These are phyloP conservation scores for Hymenoscyphus fructigenus DNA, from an alignment of 2,329 filamentous ascomycete species.

Conservation along the genomic window DNA sequence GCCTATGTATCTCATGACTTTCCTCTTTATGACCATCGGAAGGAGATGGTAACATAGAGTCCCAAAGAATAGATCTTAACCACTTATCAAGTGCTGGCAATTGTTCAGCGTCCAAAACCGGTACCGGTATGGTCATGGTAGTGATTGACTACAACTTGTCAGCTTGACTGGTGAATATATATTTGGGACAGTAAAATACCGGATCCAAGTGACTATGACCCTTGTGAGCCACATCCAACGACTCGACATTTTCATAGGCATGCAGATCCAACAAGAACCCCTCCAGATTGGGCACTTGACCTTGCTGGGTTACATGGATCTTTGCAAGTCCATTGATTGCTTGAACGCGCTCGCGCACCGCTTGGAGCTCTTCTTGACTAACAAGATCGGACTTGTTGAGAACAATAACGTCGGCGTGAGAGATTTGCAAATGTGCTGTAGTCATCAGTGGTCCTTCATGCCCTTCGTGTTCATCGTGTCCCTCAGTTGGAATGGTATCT, in stretches of 20 bases:
- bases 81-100: constrained; percentile 71
- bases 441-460: constrained; percentile 71
- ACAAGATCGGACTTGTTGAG: constrained; percentile 94
- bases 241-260: constrained; percentile 82
- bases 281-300: constrained; percentile 77
- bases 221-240: constrained; percentile 68
- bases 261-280: constrained; percentile 87
- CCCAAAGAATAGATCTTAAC: constrained; percentile 84
- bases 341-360: constrained; percentile 67
- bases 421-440: constrained; percentile 93
- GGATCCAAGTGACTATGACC: constrained; percentile 91
- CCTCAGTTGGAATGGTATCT: constrained; percentile 43
- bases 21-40: constrained; percentile 1
- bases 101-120: constrained; percentile 55
- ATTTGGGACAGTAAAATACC: constrained; percentile 46
- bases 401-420: constrained; percentile 91
- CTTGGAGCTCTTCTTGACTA: constrained; percentile 63
- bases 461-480: constrained; percentile 49
- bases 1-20: constrained; percentile 74
- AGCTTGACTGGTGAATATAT: not conserved
- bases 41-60: constrained; percentile 57
- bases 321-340: constrained; percentile 90
- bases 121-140: constrained; percentile 72
- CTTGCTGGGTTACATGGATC: constrained; percentile 77
- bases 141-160: constrained; percentile 66